A percentile compares a stretch with the other conserved stretches of the same genome.
Conservation (phyloP, 331 rosid species). For the Cydonia oblonga region DNA sequence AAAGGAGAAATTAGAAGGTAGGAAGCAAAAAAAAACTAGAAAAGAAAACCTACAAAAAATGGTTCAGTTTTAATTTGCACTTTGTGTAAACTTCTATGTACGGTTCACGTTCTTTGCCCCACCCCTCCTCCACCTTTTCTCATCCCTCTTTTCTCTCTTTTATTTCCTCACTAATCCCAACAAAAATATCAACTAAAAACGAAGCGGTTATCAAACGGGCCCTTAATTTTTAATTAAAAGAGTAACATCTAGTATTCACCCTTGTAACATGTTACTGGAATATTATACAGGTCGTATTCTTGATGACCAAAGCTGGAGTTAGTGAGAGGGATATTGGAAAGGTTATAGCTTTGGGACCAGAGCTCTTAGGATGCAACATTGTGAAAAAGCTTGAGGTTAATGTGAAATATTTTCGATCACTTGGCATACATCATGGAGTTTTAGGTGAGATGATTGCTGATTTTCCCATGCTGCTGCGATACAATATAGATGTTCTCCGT, state of each 20-base stretch:
- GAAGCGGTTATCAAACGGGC: no score
- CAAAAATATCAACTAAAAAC: no score
- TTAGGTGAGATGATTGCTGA: conserved; percentile 85
- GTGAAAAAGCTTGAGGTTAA: conserved; percentile 66
- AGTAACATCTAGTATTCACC: background rate
- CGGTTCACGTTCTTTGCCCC: no score
- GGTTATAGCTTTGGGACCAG: conserved; percentile 81
- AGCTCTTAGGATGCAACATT: conserved; percentile 83
- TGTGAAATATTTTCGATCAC: conserved; percentile 69
- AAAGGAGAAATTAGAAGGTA: no score
- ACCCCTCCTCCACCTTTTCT: no score
- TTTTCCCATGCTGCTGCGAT: conserved; percentile 82
- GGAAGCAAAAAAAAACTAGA: no score
- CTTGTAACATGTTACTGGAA: conserved; percentile 16
- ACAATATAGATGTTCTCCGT: conserved; percentile 61
- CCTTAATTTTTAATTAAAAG: background rate
- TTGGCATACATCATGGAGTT: conserved; percentile 50
- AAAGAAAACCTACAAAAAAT: no score
- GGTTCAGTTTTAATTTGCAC: no score
- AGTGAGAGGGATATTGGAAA: conserved; percentile 55
- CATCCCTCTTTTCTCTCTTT: no score
- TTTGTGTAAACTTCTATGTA: no score
- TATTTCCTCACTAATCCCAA: no score
- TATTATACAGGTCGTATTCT: conserved; percentile 66
- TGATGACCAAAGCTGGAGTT: conserved; percentile 86